These are phyloP conservation scores for Sanghuangporus sanghuang DNA, from an alignment of 1,284 basidiomycete species.

Conservation along the genomic window DNA sequence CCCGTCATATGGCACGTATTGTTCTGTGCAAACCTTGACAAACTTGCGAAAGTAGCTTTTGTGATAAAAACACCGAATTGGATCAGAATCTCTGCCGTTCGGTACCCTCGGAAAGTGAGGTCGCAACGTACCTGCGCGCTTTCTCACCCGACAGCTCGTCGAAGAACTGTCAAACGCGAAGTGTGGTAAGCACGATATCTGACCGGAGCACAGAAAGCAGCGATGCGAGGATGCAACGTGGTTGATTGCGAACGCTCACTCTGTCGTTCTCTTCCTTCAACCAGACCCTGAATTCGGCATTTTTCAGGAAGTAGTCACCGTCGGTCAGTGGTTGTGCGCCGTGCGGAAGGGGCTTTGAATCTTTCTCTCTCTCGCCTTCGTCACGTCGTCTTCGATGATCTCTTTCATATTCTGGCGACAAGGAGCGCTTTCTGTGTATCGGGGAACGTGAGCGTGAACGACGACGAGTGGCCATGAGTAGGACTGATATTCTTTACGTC, in stretches of 20 bases:
- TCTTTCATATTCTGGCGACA: neutral
- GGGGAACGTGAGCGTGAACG: neutral
- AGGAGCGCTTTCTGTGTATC: neutral
- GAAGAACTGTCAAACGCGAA: slow-evolving; percentile 49
- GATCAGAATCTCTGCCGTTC: neutral
- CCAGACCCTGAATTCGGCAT: slow-evolving; percentile 72
- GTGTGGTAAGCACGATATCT: neutral
- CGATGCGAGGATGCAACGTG: neutral
- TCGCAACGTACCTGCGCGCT: slow-evolving; percentile 55
- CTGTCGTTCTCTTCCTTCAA: slow-evolving; percentile 73
- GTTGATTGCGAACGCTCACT: slow-evolving; percentile 35
- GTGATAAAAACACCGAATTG: slow-evolving; percentile 22
- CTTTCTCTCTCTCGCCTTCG: neutral
- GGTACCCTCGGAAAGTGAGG: slow-evolving; percentile 19
- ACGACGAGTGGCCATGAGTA: neutral
- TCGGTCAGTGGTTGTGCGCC: slow-evolving; percentile 56
- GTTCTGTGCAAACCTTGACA: slow-evolving; percentile 49
- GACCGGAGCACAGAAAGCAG: neutral
- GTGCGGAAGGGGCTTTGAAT: slow-evolving; percentile 31
- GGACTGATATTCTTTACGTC: neutral
- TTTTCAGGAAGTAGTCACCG: slow-evolving; percentile 74
- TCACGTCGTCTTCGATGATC: neutral
- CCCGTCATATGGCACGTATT: neutral
- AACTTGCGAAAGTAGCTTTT: slow-evolving; percentile 80
- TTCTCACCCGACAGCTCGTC: slow-evolving; percentile 70